Base-by-base conservation (phyloP, 202 grass and related monocot genomes). In the Zizania palustris region DNA sequence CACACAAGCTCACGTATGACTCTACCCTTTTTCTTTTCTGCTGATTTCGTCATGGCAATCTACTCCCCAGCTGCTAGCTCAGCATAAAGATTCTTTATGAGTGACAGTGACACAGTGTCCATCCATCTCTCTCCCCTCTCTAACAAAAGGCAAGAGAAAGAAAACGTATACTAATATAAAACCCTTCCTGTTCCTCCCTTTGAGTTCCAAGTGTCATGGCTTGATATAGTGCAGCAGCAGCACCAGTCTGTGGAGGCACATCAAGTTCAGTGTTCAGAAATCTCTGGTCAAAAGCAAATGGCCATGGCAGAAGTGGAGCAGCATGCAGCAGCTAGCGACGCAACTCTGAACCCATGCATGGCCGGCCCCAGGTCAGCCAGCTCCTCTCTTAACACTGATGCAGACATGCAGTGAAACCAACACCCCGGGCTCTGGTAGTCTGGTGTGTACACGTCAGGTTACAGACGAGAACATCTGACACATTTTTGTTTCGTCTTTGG, bases 401-500 rank as follows among this genome's bases (percentile, higher is more conserved):
- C n/a, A n/a, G n/a, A n/a, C n/a, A n/a, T n/a, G n/a, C n/a, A n/a
- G n/a, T n/a, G n/a, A n/a, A n/a, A n/a, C n/a, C n/a, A n/a, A n/a
- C n/a, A n/a, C n/a, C n/a, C n/a, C n/a, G n/a, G n/a, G n/a, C n/a
- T n/a, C n/a, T n/a, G n/a, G n/a, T n/a, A n/a, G n/a, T n/a, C n/a
- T n/a, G n/a, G n/a, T n/a, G n/a, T n/a, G n/a, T n/a, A n/a, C 28
- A 28, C 13, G 51, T 36, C 42, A 43, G 35, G 13, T 4, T 3
- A 0, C 35, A 15, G 54, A 64, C 39, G 85, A 46, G 78, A 81
- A 67, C 75, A 81, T 79, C 73, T 82, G 89, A 74, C 75, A 81
- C 43, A 9, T 9, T 34, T 51, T 50, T 61, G 48, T 69, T 60
- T 57, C 33, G 9, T 43, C 75, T 9, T 6, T 42, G 28, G 10